Evolutionary conservation across 495 filamentous ascomycete genomes (phyloP).

Genomic region (Astrothelium subdiscretum): DNA sequence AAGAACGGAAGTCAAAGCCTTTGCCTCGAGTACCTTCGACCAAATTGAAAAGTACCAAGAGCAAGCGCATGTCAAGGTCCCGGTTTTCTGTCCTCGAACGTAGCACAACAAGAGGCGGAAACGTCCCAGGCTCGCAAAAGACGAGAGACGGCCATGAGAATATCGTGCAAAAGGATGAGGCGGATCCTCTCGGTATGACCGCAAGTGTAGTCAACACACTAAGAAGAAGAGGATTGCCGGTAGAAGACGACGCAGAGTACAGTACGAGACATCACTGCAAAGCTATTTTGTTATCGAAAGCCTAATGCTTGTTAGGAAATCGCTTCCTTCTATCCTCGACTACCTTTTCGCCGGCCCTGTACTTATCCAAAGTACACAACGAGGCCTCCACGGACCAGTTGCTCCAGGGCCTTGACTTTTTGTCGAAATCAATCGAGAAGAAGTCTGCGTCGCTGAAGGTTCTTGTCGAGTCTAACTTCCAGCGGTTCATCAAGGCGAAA

Average conservation of each 20-base stretch:
- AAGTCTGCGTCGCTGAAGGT: slow-evolving; percentile 93
- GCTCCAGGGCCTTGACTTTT: slow-evolving; percentile 63
- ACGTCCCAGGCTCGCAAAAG: slow-evolving; percentile 57
- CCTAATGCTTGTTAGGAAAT: slow-evolving; percentile 45
- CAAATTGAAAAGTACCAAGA: slow-evolving; percentile 1
- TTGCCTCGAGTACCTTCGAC: not conserved
- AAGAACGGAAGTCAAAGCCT: slow-evolving; percentile 32
- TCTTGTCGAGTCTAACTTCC: slow-evolving; percentile 93
- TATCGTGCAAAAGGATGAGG: slow-evolving; percentile 75
- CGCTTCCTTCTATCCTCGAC: slow-evolving; percentile 90
- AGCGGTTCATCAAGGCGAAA: slow-evolving; percentile 92
- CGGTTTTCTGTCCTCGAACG: slow-evolving; percentile 76
- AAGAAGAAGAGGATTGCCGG: slow-evolving; percentile 57
- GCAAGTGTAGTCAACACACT: slow-evolving; percentile 77
- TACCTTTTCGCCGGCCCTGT: slow-evolving; percentile 84
- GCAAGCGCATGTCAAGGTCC: slow-evolving; percentile 52
- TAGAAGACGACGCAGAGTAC: slow-evolving; percentile 67
- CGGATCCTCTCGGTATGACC: slow-evolving; percentile 71
- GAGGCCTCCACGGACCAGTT: slow-evolving; percentile 69
- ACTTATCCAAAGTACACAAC: slow-evolving; percentile 82
- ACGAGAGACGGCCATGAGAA: slow-evolving; percentile 58
- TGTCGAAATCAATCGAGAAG: slow-evolving; percentile 86
- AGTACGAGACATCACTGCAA: slow-evolving; percentile 38
- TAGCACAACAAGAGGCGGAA: slow-evolving; percentile 53
- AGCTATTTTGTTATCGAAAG: slow-evolving; percentile 23